Conservation (phyloP, 257 asterid species). For the Salvia rosmarinus region DNA sequence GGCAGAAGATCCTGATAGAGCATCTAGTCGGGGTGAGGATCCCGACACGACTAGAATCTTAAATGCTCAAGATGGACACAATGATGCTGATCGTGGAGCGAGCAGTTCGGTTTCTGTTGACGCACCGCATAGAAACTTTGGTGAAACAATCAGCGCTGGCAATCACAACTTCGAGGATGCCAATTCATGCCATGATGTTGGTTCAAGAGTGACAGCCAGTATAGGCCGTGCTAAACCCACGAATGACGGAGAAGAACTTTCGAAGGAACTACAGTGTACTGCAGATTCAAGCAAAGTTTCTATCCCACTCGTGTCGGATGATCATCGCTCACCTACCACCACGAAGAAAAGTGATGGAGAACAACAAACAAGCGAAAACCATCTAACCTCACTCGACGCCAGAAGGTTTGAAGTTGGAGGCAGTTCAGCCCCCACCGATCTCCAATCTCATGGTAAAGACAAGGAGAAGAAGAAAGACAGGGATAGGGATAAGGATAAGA, state of each 20-base stretch:
- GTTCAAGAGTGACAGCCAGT: constrained; percentile 92
- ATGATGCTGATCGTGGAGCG: constrained; percentile 71
- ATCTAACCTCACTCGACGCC: constrained; percentile 38
- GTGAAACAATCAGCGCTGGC: constrained; percentile 60
- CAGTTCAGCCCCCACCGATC: constrained; percentile 30
- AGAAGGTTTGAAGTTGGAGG: constrained; percentile 31
- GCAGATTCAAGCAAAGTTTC: constrained; percentile 89
- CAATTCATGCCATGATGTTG: constrained; percentile 86
- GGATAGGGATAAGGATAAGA: constrained; percentile 49
- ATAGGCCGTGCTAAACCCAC: constrained; percentile 84
- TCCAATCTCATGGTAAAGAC: constrained; percentile 32
- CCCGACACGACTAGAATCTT: constrained; percentile 41
- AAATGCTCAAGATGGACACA: constrained; percentile 49
- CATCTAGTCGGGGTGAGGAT: constrained; percentile 59
- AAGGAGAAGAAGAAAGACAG: constrained; percentile 47
- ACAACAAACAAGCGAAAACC: constrained; percentile 42
- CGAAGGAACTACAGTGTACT: constrained; percentile 83
- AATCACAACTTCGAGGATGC: constrained; percentile 79
- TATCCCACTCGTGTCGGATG: constrained; percentile 40
- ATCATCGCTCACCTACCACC: constrained; percentile 40
- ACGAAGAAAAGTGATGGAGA: constrained; percentile 40
- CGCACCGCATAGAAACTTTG: constrained; percentile 63
- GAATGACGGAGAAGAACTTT: constrained; percentile 61
- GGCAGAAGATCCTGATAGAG: constrained; percentile 57
- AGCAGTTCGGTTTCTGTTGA: constrained; percentile 90